phyloP scores from a whole-genome alignment of 2,329 filamentous ascomycete species.

The Aaosphaeria pasadenensis region DNA sequence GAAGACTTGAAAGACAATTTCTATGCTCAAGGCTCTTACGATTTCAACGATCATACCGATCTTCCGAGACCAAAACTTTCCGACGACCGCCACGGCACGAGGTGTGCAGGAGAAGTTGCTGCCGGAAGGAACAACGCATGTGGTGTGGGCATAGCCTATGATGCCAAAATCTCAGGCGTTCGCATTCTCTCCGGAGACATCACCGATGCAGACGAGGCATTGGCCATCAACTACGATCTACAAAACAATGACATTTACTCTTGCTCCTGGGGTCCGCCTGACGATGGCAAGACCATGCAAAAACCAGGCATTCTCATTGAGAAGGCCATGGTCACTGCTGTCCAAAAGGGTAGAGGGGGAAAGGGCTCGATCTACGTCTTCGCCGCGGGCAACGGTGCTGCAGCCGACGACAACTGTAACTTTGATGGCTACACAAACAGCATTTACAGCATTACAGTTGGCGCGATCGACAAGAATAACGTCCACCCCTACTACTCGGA shows the following conservation, averaged over 20 bases:
- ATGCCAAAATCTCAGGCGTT: constrained; percentile 84
- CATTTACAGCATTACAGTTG: constrained; percentile 97
- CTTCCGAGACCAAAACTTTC: constrained; percentile 78
- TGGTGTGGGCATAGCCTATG: constrained; percentile 92
- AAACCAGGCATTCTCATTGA: constrained; percentile 84
- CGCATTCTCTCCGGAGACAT: constrained; percentile 91
- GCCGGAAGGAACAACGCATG: constrained; percentile 92
- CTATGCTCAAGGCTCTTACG: constrained; percentile 86
- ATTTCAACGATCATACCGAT: constrained; percentile 83
- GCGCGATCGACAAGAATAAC: constrained; percentile 83
- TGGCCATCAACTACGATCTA: constrained; percentile 87
- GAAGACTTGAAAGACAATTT: constrained; percentile 91
- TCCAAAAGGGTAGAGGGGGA: constrained; percentile 81
- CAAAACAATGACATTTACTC: constrained; percentile 96
- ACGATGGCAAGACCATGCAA: constrained; percentile 93
- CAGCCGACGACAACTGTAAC: constrained; percentile 91
- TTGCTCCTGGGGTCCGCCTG: constrained; percentile 96
- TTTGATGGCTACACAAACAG: constrained; percentile 99
- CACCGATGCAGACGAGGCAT: constrained; percentile 86
- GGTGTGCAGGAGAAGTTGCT: constrained; percentile 91
- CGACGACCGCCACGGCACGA: constrained; percentile 88
- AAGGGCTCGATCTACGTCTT: constrained; percentile 94
- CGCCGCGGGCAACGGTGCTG: constrained; percentile 90
- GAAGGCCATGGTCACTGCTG: constrained; percentile 84
- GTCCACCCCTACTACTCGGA: constrained; percentile 96